Evolutionary conservation across 1,139 yeast genomes (phyloP).

Genomic region (Debaryomycetaceae sp.): DNA sequence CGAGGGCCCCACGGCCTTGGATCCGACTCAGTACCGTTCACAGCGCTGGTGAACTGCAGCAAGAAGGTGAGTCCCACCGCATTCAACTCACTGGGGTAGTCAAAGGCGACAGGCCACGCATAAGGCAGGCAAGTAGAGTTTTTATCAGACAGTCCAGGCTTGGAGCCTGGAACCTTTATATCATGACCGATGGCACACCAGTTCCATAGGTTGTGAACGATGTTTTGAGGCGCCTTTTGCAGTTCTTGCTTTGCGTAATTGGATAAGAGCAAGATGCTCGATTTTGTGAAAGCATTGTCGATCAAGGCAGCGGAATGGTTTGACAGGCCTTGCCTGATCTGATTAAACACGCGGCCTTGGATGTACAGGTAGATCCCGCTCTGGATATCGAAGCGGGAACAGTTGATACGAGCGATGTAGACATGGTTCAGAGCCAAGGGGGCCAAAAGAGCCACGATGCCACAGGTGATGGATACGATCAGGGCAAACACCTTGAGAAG

Average conservation of each 20-base stretch:
- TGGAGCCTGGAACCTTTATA: no score
- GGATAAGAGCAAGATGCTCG: constrained; percentile 37
- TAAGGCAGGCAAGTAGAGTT: constrained; percentile 13
- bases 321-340: constrained; percentile 28
- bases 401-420: constrained; percentile 32
- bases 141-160: no score
- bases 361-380: constrained; percentile 38
- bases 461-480: constrained; percentile 11
- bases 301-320: constrained; percentile 9
- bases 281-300: constrained; percentile 27
- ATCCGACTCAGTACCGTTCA: not conserved
- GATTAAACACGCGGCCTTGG: constrained; percentile 38
- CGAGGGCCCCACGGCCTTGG: not conserved
- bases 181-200: constrained; percentile 40
- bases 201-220: constrained; percentile 28
- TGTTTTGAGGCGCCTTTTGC: constrained; percentile 40
- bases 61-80: constrained; percentile 32
- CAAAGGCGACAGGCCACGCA: constrained; percentile 20
- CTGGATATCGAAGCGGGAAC: constrained; percentile 41
- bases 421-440: constrained; percentile 14
- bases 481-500: constrained; percentile 17
- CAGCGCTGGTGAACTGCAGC: constrained; percentile 35
- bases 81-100: constrained; percentile 33
- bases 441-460: constrained; percentile 18
- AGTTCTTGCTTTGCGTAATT: constrained; percentile 38